Percentiles rank a stretch among this genome's conserved stretches.
phyloP scores from a whole-genome alignment of 352 stramenopile species.

The Elongisporangium undulatum region DNA sequence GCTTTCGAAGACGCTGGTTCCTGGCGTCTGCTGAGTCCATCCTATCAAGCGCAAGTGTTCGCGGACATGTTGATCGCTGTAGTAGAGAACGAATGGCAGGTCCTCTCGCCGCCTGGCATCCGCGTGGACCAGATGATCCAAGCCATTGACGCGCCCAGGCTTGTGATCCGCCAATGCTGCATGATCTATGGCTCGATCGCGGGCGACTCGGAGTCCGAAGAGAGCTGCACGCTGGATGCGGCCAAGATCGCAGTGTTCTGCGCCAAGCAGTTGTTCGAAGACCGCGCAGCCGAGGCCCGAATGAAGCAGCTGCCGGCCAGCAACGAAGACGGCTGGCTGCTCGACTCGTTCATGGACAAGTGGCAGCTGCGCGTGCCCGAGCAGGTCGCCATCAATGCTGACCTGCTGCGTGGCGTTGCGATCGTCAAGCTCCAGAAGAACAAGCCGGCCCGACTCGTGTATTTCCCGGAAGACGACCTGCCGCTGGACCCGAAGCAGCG shows the following conservation, averaged over 20 bases:
- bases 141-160: slow-evolving; percentile 4
- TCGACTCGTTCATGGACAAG: slow-evolving; percentile 77
- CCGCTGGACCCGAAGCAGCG: slow-evolving; percentile 70
- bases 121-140: slow-evolving; percentile 32
- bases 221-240: slow-evolving; percentile 45
- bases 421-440: slow-evolving; percentile 41
- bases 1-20: slow-evolving; percentile 69
- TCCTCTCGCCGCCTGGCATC: slow-evolving; percentile 33
- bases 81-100: slow-evolving; percentile 69
- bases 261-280: slow-evolving; percentile 69
- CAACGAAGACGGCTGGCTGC: slow-evolving; percentile 32
- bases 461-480: slow-evolving; percentile 60
- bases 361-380: slow-evolving; percentile 76
- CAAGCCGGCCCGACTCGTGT: slow-evolving; percentile 45
- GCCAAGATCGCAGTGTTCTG: slow-evolving; percentile 69
- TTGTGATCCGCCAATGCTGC: slow-evolving; percentile 64
- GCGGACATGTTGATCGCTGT: slow-evolving; percentile 67
- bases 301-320: slow-evolving; percentile 19
- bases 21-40: slow-evolving; percentile 56
- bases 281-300: slow-evolving; percentile 34
- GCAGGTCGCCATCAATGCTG: slow-evolving; percentile 44
- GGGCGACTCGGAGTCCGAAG: slow-evolving; percentile 6
- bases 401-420: slow-evolving; percentile 64
- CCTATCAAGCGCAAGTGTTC: slow-evolving; percentile 61
- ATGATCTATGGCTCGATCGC: slow-evolving; percentile 47